Evolutionary conservation across 768 basidiomycete genomes (phyloP), one percentile per base, ranked within the genome.

Genomic region (Suillus sp.): DNA sequence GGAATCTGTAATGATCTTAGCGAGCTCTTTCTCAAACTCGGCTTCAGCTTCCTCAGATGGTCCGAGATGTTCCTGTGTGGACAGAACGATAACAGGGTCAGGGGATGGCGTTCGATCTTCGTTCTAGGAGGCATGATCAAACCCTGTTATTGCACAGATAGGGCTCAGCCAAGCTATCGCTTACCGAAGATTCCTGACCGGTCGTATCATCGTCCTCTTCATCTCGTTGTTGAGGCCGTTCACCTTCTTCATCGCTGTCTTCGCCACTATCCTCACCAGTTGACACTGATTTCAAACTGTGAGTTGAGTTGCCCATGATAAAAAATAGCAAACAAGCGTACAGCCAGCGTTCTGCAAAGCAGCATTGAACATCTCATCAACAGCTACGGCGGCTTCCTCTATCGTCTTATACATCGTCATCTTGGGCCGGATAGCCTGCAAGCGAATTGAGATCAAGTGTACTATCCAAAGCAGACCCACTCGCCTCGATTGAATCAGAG

Each of bases 1-100:
- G 18, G 86, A 89, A 68, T 96, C 94, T 0, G 92, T 94, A 55
- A 98, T 88, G 79, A 99, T 88, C 78, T 92, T 98, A 3, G 96
- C 95, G 22, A 99, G 84, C 73, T 99, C 97, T 73, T 94, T 94
- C 10, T 90, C 92, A 70, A 99, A 99, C 38, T 96, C 96, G 2
- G 88, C 91, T 54, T 96, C 92, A 22, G 91, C 94, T 71, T 96
- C 95, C 67, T 93, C 90, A 10, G 91, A 87, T 1, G 93, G 91
- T 8, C 93, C 94, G 45, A 93, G 79, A 62, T 82, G 80, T 70
- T 95, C 93, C 67, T 90, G 86, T 34, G 82, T 77, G 34, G 88
- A 86, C 38, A 89, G 83, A 48, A 95, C 81, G 13, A 95, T 83
- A 13, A 91, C 84, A 56, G 87, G 78, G n/a, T 96, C 94, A 4